Evolutionary conservation across 2,329 filamentous ascomycete genomes (phyloP).

Genomic region (Penicillium oxalicum): DNA sequence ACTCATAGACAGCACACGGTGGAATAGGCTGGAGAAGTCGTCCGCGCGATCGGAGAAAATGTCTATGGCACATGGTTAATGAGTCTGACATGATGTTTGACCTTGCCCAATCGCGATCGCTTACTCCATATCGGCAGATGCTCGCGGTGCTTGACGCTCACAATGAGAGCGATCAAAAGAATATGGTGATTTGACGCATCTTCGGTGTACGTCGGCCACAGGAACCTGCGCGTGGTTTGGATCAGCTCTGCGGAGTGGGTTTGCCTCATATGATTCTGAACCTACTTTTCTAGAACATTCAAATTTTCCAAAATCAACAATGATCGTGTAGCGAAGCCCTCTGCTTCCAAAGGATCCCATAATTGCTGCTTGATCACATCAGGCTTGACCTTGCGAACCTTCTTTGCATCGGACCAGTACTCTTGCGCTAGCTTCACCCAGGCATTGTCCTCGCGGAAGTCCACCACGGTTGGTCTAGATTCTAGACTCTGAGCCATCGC

Average conservation of each 20-base stretch:
- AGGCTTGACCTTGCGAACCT: conserved; percentile 67
- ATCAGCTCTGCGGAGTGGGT: conserved; percentile 16
- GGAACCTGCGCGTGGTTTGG: conserved; percentile 56
- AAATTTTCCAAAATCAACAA: conserved; percentile 81
- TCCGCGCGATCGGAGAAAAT: conserved; percentile 70
- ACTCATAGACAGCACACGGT: conserved; percentile 80
- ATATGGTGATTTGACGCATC: conserved; percentile 89
- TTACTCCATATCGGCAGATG: conserved; percentile 80
- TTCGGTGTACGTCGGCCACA: conserved; percentile 90
- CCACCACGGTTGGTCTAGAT: conserved; percentile 38
- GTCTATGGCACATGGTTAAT: conserved; percentile 44
- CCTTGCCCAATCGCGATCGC: conserved; percentile 21
- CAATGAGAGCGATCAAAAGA: conserved; percentile 74
- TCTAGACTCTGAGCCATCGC: conserved; percentile 55
- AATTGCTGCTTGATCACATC: conserved; percentile 80
- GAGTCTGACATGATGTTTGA: not conserved
- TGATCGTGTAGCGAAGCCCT: conserved; percentile 69
- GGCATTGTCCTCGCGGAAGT: conserved; percentile 39
- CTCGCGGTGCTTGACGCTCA: conserved; percentile 83
- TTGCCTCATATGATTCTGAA: not conserved
- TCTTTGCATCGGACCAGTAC: conserved; percentile 76
- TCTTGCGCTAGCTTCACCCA: conserved; percentile 68
- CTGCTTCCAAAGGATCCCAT: conserved; percentile 81
- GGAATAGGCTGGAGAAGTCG: conserved; percentile 85
- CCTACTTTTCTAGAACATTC: conserved; percentile 77